Conservation (phyloP, 1,284 basidiomycete genomes). For the Ceratorhiza oryzae-sativae region DNA sequence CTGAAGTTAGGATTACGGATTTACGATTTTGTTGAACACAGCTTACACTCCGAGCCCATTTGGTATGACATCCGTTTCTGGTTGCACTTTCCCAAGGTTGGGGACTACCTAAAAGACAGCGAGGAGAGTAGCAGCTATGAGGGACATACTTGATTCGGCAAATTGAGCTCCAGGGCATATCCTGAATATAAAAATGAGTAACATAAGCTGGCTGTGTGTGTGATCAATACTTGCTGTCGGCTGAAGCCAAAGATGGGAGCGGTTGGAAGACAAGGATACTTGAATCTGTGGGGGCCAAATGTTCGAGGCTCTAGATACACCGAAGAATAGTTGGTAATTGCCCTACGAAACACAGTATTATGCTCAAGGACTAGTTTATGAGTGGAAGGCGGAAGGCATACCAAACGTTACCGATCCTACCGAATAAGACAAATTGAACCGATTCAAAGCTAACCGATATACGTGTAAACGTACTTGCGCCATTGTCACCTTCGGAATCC, state of each 20-base stretch:
- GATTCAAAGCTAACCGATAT: too few relatives aligned
- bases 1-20: background rate
- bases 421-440: too few relatives aligned
- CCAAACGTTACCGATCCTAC: conserved; percentile 6
- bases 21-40: too few relatives aligned
- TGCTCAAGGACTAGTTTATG: background rate
- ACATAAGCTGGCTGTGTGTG: background rate
- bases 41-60: background rate
- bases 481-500: conserved; percentile 41
- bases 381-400: background rate
- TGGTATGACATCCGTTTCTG: background rate
- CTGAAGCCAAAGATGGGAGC: conserved; percentile 1
- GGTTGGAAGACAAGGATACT: background rate
- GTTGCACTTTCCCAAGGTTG: background rate
- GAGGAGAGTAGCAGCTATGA: background rate
- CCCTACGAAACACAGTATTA: conserved; percentile 15
- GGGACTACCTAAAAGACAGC: background rate
- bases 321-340: conserved; percentile 35
- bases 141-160: conserved; percentile 6
- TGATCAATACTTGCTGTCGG: background rate
- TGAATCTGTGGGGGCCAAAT: conserved; percentile 43
- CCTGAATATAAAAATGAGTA: background rate
- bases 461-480: conserved; percentile 39
- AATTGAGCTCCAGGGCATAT: conserved; percentile 5
- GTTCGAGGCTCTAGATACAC: conserved; percentile 39